Base-by-base conservation (phyloP, 768 basidiomycete genomes). In the Phaffia australis region DNA sequence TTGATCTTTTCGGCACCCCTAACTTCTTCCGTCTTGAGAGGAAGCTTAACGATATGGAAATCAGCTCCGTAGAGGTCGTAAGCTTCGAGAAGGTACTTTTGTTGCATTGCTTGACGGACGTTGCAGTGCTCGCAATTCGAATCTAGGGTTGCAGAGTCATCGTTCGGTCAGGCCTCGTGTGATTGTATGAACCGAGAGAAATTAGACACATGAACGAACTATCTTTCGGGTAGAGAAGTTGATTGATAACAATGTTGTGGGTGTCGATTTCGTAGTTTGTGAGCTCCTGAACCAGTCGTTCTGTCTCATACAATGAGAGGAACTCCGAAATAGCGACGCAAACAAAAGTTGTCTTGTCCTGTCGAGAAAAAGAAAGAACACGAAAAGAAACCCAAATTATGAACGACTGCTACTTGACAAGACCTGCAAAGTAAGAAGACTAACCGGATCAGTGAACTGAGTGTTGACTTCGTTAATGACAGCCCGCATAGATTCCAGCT, bases 301-400 rank as follows among this genome's bases (percentile, higher is more conserved):
- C 95, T 30, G 95, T 99, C 80, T 99, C 95, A 76, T 99, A 99
- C 30, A 99, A 80, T 18, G 92, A 95, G 71, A 98, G 79, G 82
- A 99, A 98, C 77, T 98, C 94, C 61, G 94, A 95, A 74, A 98
- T 97, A 81, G 91, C 91, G 61, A 98, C 94, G 73, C 95, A 97
- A 72, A 99, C 87, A 73, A 99, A 99, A 21, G 92, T 97, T 15
- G 95, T 99, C 79, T 93, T 94, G 79, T 99, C 95, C 89, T 93
- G 71, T 46, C 59, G 11, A 35, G 46, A 3, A 23, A 35, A 11
- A n/a, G 27, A 2, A 21, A 46, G 47, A 23, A 51, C 18, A 51
- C 18, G 50, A 51, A 51, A 51, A 16, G 16, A 60, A 54, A 19
- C 3, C 51, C 1, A 21, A 49, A 25, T 49, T 14, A 32, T 32